Base-by-base conservation (phyloP, 306 rosid genomes). In the Cotoneaster glaucophyllus region DNA sequence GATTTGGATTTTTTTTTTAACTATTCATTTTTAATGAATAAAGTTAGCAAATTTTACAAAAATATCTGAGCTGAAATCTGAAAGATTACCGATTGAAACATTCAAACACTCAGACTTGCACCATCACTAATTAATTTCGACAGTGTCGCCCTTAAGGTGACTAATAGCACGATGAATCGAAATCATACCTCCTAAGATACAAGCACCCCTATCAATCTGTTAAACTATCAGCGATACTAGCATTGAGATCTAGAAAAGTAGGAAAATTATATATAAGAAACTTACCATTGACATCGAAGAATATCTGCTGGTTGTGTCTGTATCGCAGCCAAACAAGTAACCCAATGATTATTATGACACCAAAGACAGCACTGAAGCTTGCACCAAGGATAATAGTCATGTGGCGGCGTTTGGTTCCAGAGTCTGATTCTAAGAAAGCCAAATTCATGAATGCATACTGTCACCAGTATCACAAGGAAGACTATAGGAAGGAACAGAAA, bases 201-300 rank as follows among this genome's bases (percentile, higher is more conserved):
- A 69, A 39, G 22, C 71, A 85, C 77, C 61, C 63, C 54, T 50
- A 19, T 6, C 73, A 74, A 24, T 28, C 22, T 44, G 56, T 45
- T 17, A 34, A 37, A 32, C 64, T 19, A 73, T 66, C 59, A 32
- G 67, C 3, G 5, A 39, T 19, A 31, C 19, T 44, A 52, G 37
- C 7, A 45, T 5, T 15, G 22, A 10, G 26, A 26, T 54, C 50
- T 45, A 22, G 25, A 39, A 24, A n/a, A 59, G 31, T 5, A 11
- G 26, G 41, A 6, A 21, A 31, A 65, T 54, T 52, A 76, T 22
- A 48, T 2, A 65, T 54, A 44, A 69, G 70, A 59, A 68, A 84
- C 88, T 84, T 76, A 90, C 99, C 99, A 81, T 84, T 92, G 44
- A 96, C 90, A 77, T 96, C 99, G 63, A 96, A 96, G 96, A 96